Conservation (phyloP, 2,329 filamentous ascomycete species). For the Myriosclerotinia duriaeana region DNA sequence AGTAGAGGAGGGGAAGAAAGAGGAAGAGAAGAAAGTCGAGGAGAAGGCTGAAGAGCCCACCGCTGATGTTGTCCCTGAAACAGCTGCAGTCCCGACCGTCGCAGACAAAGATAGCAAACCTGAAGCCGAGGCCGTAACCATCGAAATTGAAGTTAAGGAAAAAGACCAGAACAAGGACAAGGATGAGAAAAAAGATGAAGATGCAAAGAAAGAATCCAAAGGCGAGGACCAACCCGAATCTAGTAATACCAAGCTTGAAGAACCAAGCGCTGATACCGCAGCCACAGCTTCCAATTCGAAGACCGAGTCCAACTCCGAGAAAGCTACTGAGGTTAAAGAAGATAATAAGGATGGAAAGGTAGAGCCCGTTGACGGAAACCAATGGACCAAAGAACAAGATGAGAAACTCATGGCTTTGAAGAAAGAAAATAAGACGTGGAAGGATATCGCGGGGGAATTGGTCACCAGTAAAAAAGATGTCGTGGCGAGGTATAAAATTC, state of each 20-base stretch:
- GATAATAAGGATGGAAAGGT: slow-evolving; percentile 16
- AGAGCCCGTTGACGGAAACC: slow-evolving; percentile 10
- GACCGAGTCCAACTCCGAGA: neutral
- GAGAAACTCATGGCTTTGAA: slow-evolving; percentile 35
- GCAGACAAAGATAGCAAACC: neutral
- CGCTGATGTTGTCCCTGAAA: slow-evolving; percentile 1
- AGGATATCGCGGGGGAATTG: slow-evolving; percentile 30
- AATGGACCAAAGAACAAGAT: slow-evolving; percentile 37
- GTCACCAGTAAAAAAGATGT: slow-evolving; percentile 27
- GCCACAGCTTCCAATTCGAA: slow-evolving; percentile 20
- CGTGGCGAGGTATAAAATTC: slow-evolving; percentile 26
- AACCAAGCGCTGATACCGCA: slow-evolving; percentile 12
- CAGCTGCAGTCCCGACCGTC: neutral
- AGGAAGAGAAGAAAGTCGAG: slow-evolving; percentile 18
- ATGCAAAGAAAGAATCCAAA: slow-evolving; percentile 7
- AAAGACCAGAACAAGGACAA: slow-evolving; percentile 6
- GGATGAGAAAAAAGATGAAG: neutral
- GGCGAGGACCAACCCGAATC: slow-evolving; percentile 4
- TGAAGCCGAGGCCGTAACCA: neutral
- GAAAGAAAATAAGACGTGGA: slow-evolving; percentile 33
- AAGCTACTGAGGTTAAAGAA: slow-evolving; percentile 1
- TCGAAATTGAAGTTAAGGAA: slow-evolving; percentile 1
- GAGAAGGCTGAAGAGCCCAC: slow-evolving; percentile 20
- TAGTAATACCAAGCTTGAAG: neutral
- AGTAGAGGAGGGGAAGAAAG: slow-evolving; percentile 5